Evolutionary conservation across 805 yeast species (phyloP).

Genomic region (Starmerella geochares): DNA sequence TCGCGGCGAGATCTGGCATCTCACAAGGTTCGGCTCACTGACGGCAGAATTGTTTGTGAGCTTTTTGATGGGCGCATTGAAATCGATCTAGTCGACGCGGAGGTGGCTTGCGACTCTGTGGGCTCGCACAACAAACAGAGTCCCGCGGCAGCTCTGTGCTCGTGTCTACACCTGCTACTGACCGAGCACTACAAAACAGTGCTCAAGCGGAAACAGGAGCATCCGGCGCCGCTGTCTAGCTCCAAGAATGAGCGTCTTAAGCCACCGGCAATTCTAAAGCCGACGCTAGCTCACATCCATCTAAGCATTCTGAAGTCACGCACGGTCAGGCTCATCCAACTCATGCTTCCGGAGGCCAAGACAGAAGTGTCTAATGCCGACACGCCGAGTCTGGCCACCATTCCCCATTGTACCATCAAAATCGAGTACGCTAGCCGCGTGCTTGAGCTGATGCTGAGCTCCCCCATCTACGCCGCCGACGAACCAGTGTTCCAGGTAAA

Average conservation of each 20-base stretch:
- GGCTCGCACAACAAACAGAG: conserved; percentile 13
- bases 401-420: conserved; percentile 7
- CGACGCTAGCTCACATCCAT: conserved; percentile 31
- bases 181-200: conserved; percentile 47
- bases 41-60: conserved; percentile 51
- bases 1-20: conserved; percentile 53
- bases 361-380: neutral
- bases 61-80: conserved; percentile 58
- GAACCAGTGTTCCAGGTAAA: conserved; percentile 12
- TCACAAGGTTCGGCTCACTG: conserved; percentile 57
- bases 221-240: conserved; percentile 25
- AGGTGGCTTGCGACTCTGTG: conserved; percentile 21
- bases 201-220: conserved; percentile 32
- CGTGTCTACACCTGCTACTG: conserved; percentile 49
- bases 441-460: conserved; percentile 6
- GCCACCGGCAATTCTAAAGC: conserved; percentile 25
- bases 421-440: neutral
- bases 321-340: conserved; percentile 19
- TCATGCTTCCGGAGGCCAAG: conserved; percentile 21
- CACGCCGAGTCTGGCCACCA: neutral
- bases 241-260: conserved; percentile 4
- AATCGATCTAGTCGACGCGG: conserved; percentile 49
- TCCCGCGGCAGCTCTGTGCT: conserved; percentile 46
- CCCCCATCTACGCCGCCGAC: conserved; percentile 10
- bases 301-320: conserved; percentile 22